These are phyloP conservation scores for Secale cereale DNA, from an alignment of 176 grass and related monocot genomes.

Conservation along the genomic window DNA sequence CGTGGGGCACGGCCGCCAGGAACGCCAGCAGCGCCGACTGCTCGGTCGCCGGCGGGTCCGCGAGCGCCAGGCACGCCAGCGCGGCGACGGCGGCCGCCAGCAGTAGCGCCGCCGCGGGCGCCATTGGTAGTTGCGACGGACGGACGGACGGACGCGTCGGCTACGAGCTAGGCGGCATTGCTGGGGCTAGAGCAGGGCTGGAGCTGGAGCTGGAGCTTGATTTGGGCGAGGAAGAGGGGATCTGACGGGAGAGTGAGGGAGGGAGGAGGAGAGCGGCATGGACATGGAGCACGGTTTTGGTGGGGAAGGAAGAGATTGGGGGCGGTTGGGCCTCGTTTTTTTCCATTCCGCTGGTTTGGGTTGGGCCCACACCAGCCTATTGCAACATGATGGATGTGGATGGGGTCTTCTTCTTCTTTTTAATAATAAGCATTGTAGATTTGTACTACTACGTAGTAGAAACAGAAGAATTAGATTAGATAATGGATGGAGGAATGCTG, in stretches of 20 bases:
- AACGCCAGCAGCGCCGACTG: constrained; percentile 65
- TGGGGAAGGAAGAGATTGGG: too few species aligned
- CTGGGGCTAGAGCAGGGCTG: background rate
- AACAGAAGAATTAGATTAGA: too few species aligned
- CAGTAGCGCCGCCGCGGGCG: background rate
- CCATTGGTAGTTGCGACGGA: background rate
- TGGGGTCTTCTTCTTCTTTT: too few species aligned
- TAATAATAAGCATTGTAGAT: background rate
- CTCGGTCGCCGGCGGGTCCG: constrained; percentile 55
- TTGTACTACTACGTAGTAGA: too few species aligned
- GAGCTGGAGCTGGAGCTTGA: background rate
- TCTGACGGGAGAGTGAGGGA: too few species aligned
- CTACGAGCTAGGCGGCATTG: constrained; percentile 20
- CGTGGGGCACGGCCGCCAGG: constrained; percentile 59
- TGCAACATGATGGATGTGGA: too few species aligned
- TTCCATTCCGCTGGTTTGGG: too few species aligned
- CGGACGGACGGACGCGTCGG: background rate
- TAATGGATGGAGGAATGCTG: background rate
- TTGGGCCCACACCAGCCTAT: too few species aligned
- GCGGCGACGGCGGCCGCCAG: background rate
- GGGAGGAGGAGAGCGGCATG: too few species aligned
- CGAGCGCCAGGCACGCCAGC: background rate
- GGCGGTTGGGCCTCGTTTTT: too few species aligned
- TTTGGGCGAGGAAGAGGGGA: too few species aligned
- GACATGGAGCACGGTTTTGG: too few species aligned